Evolutionary conservation across 2,329 filamentous ascomycete genomes (phyloP), one percentile per base, ranked within the genome.

Genomic region (Talaromyces rugulosus): DNA sequence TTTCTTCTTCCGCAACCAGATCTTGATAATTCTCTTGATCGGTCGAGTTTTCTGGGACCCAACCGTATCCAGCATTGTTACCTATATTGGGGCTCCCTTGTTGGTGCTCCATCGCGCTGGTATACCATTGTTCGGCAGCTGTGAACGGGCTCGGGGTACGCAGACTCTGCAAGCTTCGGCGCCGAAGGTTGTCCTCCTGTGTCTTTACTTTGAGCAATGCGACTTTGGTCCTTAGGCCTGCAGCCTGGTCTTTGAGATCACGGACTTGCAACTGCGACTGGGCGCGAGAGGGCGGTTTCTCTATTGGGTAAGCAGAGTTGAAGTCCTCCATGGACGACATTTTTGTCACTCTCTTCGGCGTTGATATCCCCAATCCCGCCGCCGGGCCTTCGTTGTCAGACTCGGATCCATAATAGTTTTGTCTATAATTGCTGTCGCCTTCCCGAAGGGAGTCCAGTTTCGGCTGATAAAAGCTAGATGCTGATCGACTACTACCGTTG

Each of bases 181-280:
- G 85, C 69, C 90, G 88, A 69, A 96, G 75, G 67, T 85, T 92
- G 68, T 96, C 92, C 62, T 89, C 90, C 23, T 89, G 85, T 0
- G 91, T 89, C 68, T 91, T 88, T 65, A 92, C 87, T 68, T 90
- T 89, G 50, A 96, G 76, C 16, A 82, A 89, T 1, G 91, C 93
- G 40, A 96, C 92, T 69, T 92, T 91, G 63, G 90, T 91, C 71
- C 92, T 93, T 54, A 96, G 81, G 59, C 90, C 91, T 61, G 89
- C 87, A 85, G 96, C 91, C 72, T 96, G 92, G 66, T 92, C 89
- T 63, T 91, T 91, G 51, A 96, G 80, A 69, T 87, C 85, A 8
- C 88, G 86, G 70, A 91, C 86, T 70, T 90, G 88, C 14, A 88
- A 83, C n/a, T 87, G 87, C 0, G 91, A 94, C 14, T 87, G 82